Evolutionary conservation across 148 eudicot species (phyloP).

Genomic region (Cornus suecica): DNA sequence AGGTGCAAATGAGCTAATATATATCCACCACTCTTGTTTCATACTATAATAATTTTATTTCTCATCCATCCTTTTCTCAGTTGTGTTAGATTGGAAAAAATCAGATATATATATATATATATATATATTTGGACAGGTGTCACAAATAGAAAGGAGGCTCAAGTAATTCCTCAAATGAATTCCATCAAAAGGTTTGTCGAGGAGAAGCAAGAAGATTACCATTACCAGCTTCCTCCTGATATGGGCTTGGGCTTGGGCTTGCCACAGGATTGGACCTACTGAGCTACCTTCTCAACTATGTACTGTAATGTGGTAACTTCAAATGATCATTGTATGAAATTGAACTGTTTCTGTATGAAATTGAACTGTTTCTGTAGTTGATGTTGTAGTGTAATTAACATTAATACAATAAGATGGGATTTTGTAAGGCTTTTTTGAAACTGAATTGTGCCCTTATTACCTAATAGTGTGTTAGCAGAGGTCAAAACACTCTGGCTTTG

Average conservation of each 20-base stretch:
- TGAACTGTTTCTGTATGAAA: no score
- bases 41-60: no score
- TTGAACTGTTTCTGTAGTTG: no score
- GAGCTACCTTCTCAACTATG: neutral
- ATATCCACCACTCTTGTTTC: no score
- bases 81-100: neutral
- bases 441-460: no score
- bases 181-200: neutral
- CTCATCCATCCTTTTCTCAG: neutral
- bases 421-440: no score
- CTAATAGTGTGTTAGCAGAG: no score
- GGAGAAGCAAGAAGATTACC: slow-evolving; percentile 9
- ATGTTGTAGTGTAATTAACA: no score
- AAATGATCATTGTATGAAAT: no score
- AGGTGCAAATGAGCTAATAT: no score
- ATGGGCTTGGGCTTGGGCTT: slow-evolving; percentile 1
- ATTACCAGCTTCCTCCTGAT: slow-evolving; percentile 2
- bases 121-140: neutral
- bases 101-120: neutral
- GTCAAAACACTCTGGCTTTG: no score
- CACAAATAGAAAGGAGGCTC: neutral
- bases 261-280: slow-evolving; percentile 16
- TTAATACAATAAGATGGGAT: no score
- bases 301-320: neutral
- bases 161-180: slow-evolving; percentile 4